These are phyloP conservation scores for Aspergillus chevalieri DNA, from an alignment of 2,329 filamentous ascomycete species.

Conservation along the genomic window DNA sequence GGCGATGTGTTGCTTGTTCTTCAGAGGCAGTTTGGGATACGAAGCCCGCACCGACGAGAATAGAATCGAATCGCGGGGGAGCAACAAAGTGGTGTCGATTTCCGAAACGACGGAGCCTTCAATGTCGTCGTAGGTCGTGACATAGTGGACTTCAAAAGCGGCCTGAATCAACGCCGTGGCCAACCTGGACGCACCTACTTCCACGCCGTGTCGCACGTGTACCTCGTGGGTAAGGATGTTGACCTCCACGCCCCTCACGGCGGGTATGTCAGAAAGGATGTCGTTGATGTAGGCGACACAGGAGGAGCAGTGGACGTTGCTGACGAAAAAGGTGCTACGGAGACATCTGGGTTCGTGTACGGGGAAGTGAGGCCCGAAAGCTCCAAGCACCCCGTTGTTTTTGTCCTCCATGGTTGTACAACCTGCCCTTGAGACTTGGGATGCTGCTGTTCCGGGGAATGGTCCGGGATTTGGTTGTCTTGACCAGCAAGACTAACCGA, in stretches of 20 bases:
- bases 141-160: constrained; percentile 43
- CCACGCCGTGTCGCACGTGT: constrained; percentile 32
- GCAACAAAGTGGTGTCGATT: constrained; percentile 28
- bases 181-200: constrained; percentile 27
- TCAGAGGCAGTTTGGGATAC: constrained; percentile 13
- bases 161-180: constrained; percentile 36
- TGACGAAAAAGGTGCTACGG: constrained; percentile 37
- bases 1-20: constrained; percentile 37
- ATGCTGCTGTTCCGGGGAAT: not conserved
- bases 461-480: constrained; percentile 2
- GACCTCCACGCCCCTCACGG: constrained; percentile 34
- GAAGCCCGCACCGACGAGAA: constrained; percentile 15
- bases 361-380: not conserved
- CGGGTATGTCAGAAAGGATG: constrained; percentile 32
- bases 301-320: constrained; percentile 45
- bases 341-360: constrained; percentile 5
- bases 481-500: constrained; percentile 4
- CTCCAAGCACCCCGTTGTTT: not conserved
- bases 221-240: constrained; percentile 42
- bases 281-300: constrained; percentile 43
- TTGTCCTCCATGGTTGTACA: not conserved
- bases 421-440: no score
- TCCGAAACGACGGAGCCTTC: constrained; percentile 26
- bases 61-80: constrained; percentile 21
- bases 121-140: constrained; percentile 31